Conservation (phyloP, 2,329 filamentous ascomycete genomes). For the Exophiala dermatitidis region DNA sequence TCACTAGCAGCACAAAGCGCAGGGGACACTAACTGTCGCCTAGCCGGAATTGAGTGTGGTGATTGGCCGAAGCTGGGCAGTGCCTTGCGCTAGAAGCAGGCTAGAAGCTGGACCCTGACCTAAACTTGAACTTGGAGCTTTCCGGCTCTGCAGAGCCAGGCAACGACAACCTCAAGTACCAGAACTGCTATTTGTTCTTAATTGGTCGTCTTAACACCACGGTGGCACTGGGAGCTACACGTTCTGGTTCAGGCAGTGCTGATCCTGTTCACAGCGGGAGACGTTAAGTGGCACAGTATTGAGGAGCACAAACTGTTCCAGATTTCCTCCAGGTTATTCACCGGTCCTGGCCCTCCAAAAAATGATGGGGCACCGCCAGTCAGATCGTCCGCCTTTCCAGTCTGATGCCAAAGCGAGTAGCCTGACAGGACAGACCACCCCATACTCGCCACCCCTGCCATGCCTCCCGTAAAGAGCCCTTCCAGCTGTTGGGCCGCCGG, state of each 20-base stretch:
- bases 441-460: too few species aligned
- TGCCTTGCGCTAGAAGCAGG: slow-evolving; percentile 17
- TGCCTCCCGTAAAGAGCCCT: not conserved
- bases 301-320: too few species aligned
- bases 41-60: not conserved
- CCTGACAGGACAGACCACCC: not conserved
- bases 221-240: too few species aligned
- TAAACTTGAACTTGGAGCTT: not conserved
- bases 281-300: too few species aligned
- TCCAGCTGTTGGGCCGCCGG: not conserved
- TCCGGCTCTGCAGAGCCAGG: too few species aligned
- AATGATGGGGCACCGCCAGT: not conserved
- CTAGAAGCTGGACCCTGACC: slow-evolving; percentile 11
- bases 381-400: not conserved
- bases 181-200: too few species aligned
- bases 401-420: not conserved
- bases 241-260: too few species aligned
- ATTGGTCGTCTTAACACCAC: too few species aligned
- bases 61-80: slow-evolving; percentile 2
- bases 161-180: too few species aligned
- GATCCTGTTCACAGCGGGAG: too few species aligned
- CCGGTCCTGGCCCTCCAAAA: not conserved
- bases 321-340: too few species aligned
- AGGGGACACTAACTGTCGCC: not conserved
- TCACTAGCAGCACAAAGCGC: slow-evolving; percentile 6